A percentile compares a stretch with the other conserved stretches of the same genome.
Conservation (phyloP, 352 stramenopile genomes). For the Phytophthora tubulina region DNA sequence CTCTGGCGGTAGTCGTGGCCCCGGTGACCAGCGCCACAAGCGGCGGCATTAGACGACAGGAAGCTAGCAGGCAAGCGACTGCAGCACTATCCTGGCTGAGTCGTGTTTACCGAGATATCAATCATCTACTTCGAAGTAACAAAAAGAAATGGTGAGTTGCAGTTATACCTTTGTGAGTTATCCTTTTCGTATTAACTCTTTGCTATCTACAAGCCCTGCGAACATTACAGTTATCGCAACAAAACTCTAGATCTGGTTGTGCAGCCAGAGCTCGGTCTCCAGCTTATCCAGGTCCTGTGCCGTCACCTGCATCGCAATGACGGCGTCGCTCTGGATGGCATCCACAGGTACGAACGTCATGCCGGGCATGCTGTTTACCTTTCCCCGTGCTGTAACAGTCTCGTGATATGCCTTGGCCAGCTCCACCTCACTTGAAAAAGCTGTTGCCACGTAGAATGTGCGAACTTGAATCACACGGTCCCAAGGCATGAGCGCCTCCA, state of each 20-base stretch:
- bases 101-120: slow-evolving; percentile 20
- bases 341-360: slow-evolving; percentile 84
- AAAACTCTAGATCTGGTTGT: slow-evolving; percentile 69
- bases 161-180: slow-evolving; percentile 12
- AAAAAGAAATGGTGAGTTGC: slow-evolving; percentile 23
- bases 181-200: slow-evolving; percentile 1
- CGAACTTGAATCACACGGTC: slow-evolving; percentile 73
- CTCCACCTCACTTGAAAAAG: slow-evolving; percentile 62
- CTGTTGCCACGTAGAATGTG: slow-evolving; percentile 67
- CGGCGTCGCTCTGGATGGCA: slow-evolving; percentile 58
- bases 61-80: slow-evolving; percentile 17
- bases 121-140: slow-evolving; percentile 15
- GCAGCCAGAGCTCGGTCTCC: slow-evolving; percentile 87
- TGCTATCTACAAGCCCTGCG: slow-evolving; percentile 10
- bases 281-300: slow-evolving; percentile 84
- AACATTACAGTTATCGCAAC: neutral
- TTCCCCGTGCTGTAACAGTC: slow-evolving; percentile 41
- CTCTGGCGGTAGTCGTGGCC: slow-evolving; percentile 36
- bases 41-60: slow-evolving; percentile 57
- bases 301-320: slow-evolving; percentile 69
- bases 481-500: slow-evolving; percentile 62
- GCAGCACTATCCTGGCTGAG: slow-evolving; percentile 12
- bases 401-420: slow-evolving; percentile 48
- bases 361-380: slow-evolving; percentile 46
- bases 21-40: slow-evolving; percentile 48